Conservation (phyloP, 2,329 filamentous ascomycete species). For the Ophiocordyceps camponoti-leonardi region DNA sequence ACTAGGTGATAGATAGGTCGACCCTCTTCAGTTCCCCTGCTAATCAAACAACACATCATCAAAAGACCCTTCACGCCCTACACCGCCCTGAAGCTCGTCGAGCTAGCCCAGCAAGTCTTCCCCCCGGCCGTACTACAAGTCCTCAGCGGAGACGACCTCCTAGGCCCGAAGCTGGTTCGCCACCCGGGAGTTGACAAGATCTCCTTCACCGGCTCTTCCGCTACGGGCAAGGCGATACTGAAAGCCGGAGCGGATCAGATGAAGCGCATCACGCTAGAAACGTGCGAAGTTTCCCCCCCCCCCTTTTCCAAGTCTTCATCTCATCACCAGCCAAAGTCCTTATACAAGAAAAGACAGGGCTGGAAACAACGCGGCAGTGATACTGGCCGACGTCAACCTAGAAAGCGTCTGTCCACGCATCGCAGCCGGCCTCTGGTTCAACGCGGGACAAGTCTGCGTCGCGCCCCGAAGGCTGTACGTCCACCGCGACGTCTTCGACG, state of each 20-base stretch:
- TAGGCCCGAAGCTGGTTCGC: conserved; percentile 36
- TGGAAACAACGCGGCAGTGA: conserved; percentile 1
- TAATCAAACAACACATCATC: background rate
- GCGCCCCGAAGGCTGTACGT: conserved; percentile 39
- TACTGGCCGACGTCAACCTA: background rate
- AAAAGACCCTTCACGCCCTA: conserved; percentile 31
- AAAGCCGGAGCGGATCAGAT: conserved; percentile 31
- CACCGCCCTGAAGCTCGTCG: conserved; percentile 34
- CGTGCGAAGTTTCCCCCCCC: conserved; percentile 9
- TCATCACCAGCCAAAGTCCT: background rate
- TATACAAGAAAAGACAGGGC: conserved; percentile 1
- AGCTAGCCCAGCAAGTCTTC: conserved; percentile 36
- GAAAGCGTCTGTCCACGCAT: conserved; percentile 11
- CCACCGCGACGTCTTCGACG: conserved; percentile 37
- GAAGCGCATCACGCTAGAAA: conserved; percentile 41
- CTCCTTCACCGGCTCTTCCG: conserved; percentile 42
- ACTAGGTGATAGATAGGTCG: too few species aligned
- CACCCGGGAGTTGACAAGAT: conserved; percentile 44
- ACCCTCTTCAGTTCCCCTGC: background rate
- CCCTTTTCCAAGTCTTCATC: too few species aligned
- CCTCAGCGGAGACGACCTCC: conserved; percentile 39
- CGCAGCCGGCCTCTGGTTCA: conserved; percentile 32
- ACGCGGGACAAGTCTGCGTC: conserved; percentile 24
- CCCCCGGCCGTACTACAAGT: conserved; percentile 42
- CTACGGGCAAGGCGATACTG: conserved; percentile 43